These are phyloP conservation scores for Colletotrichum eleusines DNA, from an alignment of 2,329 filamentous ascomycete species.

Conservation along the genomic window DNA sequence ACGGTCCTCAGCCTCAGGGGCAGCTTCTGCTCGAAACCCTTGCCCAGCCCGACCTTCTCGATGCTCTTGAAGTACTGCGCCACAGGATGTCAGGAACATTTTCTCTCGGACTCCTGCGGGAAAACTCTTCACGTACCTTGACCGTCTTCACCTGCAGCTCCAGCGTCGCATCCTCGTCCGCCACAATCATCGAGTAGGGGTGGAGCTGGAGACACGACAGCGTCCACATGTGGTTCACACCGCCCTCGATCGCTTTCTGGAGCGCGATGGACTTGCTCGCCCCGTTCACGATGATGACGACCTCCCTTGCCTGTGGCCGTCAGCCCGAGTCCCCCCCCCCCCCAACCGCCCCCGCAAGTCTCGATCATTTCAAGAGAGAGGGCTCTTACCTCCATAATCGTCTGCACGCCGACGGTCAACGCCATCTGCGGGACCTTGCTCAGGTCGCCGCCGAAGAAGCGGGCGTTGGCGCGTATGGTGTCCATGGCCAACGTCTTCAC, in stretches of 20 bases:
- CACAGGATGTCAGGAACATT: neutral
- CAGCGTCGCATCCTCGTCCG: constrained; percentile 77
- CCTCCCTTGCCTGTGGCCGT: constrained; percentile 79
- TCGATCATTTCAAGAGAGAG: constrained; percentile 69
- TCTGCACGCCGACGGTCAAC: constrained; percentile 54
- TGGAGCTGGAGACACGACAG: constrained; percentile 80
- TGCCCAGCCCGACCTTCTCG: constrained; percentile 63
- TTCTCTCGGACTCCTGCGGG: too few species aligned
- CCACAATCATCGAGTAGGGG: constrained; percentile 78
- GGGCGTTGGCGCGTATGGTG: constrained; percentile 80
- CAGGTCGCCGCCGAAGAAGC: constrained; percentile 60
- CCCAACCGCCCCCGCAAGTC: too few species aligned
- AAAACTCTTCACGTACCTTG: constrained; percentile 50
- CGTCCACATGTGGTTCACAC: constrained; percentile 85
- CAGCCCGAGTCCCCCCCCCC: constrained; percentile 66
- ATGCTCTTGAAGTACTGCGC: constrained; percentile 66
- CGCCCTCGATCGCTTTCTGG: constrained; percentile 79
- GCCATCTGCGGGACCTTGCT: constrained; percentile 44
- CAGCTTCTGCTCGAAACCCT: constrained; percentile 61
- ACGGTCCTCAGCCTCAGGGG: constrained; percentile 46
- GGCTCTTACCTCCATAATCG: constrained; percentile 53
- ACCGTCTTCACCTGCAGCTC: constrained; percentile 76
- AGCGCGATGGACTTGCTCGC: constrained; percentile 79
- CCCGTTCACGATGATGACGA: constrained; percentile 80
- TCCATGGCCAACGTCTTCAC: constrained; percentile 85